Base-by-base conservation (phyloP, 768 basidiomycete species). In the Leccinellum rugosiceps region DNA sequence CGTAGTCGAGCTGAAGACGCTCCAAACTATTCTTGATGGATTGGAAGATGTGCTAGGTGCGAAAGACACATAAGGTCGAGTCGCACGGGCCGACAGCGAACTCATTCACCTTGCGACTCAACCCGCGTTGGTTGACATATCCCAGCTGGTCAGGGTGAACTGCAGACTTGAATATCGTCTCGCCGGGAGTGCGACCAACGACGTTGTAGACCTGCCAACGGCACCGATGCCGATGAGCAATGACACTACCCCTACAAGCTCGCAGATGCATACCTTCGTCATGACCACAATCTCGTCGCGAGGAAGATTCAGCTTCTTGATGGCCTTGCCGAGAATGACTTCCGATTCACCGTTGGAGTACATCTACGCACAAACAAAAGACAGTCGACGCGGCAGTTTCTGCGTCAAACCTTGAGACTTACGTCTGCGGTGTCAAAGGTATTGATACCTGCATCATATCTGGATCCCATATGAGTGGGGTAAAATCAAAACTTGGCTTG, bases 201-300 rank as follows among this genome's bases (percentile, higher is more conserved):
- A 77, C 72, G 66, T 80, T 83, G 66, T 78, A 83, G n/a, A 75
- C 68, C 76, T 77, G n/a, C 32, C 47, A 34, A 31, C 53, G 34
- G 51, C 21, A 60, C 31, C 49, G 30, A n/a, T 23, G 35, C 21
- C 28, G 6, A 34, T 28, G 4, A 23, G 26, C 50, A 7, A 23
- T 15, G 8, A 11, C 34, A 41, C 28, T 28, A 34, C 43, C 3
- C 17, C 8, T 13, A 23, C 34, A 38, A 26, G 46, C 10, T 28
- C 23, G 26, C 7, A 30, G 5, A 50, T 5, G 34, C 3, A 30
- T 32, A 83, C 83, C 74, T 92, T 92, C 55, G 90, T 90, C 77
- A 92, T 79, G n/a, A 92, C 80, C 19, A 92, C 88, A 44, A 91
- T 83, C 61, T 86, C 82, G 9, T 87, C 85, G 2, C 90, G 81